Percentiles rank a stretch among this genome's conserved stretches.
phyloP scores from a whole-genome alignment of 2,329 filamentous ascomycete genomes.

The Penicillium digitatum region DNA sequence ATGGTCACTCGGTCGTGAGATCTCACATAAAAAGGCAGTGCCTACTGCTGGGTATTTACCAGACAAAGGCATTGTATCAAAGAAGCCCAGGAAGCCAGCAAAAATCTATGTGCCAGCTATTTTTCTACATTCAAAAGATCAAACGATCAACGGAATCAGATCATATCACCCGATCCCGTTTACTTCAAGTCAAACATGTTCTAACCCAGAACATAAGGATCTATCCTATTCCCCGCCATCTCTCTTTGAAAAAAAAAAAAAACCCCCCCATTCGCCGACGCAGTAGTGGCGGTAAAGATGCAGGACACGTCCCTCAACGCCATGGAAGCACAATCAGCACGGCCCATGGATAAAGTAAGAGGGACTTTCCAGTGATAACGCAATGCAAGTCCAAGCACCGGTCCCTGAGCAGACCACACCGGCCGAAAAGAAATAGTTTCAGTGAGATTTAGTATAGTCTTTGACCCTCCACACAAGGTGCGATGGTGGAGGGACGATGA shows the following conservation, averaged over 20 bases:
- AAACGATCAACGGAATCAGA: neutral
- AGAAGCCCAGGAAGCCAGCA: neutral
- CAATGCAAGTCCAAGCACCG: slow-evolving; percentile 11
- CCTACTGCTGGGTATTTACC: neutral
- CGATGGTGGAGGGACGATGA: neutral
- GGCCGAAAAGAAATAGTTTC: slow-evolving; percentile 1
- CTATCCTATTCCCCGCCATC: neutral
- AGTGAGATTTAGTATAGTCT: slow-evolving; percentile 1
- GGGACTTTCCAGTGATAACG: slow-evolving; percentile 16
- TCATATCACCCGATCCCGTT: neutral
- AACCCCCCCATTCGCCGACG: neutral
- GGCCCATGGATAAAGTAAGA: neutral
- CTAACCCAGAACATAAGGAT: slow-evolving; percentile 1
- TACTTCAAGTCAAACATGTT: neutral
- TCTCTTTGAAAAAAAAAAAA: neutral
- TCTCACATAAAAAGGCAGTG: neutral
- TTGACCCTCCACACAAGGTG: neutral
- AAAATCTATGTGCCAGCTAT: neutral
- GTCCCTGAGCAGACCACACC: slow-evolving; percentile 1
- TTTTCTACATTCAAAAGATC: neutral
- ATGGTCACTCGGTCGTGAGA: neutral
- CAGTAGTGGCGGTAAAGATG: slow-evolving; percentile 16
- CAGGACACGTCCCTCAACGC: slow-evolving; percentile 16
- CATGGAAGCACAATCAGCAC: neutral
- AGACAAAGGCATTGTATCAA: neutral